Percentiles rank a stretch among this genome's conserved stretches.
Evolutionary conservation across 2,329 filamentous ascomycete genomes (phyloP).

Genomic region (Helotiales sp.): DNA sequence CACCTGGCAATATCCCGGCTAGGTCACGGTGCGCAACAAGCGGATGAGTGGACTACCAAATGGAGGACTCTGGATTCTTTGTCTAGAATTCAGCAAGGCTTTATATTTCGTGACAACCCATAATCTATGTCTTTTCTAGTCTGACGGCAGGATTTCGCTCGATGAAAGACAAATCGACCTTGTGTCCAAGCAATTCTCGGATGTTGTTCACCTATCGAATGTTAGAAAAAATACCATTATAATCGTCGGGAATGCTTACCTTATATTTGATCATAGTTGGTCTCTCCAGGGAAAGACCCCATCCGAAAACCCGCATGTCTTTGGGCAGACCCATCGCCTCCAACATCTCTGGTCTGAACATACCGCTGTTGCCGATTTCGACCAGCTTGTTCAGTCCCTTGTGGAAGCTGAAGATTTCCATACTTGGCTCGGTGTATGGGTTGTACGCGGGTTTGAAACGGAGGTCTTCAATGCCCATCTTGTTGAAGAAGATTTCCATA

Average conservation of each 20-base stretch:
- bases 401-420: conserved; percentile 99
- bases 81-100: conserved; percentile 8
- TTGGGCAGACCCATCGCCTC: conserved; percentile 92
- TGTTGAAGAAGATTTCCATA: conserved; percentile 93
- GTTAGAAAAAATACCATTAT: conserved; percentile 18
- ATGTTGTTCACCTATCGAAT: conserved; percentile 59
- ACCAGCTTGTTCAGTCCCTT: conserved; percentile 87
- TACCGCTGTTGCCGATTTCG: conserved; percentile 97
- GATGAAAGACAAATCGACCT: conserved; percentile 93
- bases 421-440: conserved; percentile 91
- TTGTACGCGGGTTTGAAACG: conserved; percentile 98
- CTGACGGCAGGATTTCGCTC: conserved; percentile 89
- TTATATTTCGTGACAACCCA: conserved; percentile 4
- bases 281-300: conserved; percentile 87
- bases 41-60: neutral
- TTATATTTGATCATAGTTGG: conserved; percentile 76
- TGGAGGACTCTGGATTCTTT: neutral
- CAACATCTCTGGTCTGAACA: conserved; percentile 98
- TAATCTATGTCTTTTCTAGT: conserved; percentile 52
- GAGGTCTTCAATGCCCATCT: conserved; percentile 88
- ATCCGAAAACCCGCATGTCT: conserved; percentile 92
- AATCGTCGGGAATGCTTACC: conserved; percentile 23
- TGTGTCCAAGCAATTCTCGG: conserved; percentile 72
- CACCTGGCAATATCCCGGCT: neutral
- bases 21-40: neutral